phyloP scores from a whole-genome alignment of 352 stramenopile species.

The Pythium insidiosum region DNA sequence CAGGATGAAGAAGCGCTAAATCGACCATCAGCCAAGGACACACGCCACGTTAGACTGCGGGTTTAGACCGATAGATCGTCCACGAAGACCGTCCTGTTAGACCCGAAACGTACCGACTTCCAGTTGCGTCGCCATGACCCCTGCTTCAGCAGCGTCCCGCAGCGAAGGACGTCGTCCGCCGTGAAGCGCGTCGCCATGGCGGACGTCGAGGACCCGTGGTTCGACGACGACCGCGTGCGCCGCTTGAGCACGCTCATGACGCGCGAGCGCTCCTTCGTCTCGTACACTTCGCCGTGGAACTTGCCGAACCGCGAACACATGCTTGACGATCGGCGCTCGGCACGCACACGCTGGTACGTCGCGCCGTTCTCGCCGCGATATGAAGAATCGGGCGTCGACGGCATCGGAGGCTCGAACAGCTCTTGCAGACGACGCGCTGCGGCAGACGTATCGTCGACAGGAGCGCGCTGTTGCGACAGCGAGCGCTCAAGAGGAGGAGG shows the following conservation, averaged over 20 bases:
- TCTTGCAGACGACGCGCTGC: conserved; percentile 7
- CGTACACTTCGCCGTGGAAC: conserved; percentile 67
- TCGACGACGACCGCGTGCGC: conserved; percentile 23
- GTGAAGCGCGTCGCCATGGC: conserved; percentile 23
- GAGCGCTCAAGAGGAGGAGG: conserved; percentile 24
- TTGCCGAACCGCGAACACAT: conserved; percentile 56
- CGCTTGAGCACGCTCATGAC: conserved; percentile 71
- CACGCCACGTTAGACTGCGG: no score
- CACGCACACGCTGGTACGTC: conserved; percentile 5
- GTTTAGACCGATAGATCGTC: no score
- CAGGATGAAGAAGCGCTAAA: conserved; percentile 70
- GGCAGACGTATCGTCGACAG: conserved; percentile 6
- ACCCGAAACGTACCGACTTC: conserved; percentile 40
- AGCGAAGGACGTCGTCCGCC: conserved; percentile 53
- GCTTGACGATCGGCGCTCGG: conserved; percentile 14
- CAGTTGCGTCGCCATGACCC: conserved; percentile 82
- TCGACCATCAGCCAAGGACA: not conserved
- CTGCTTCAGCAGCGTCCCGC: conserved; percentile 63
- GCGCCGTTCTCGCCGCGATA: not conserved
- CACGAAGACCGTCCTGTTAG: not conserved
- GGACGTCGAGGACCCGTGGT: not conserved
- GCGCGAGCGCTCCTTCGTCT: conserved; percentile 70
- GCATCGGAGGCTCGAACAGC: conserved; percentile 8
- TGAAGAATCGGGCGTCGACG: not conserved
- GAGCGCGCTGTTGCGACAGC: conserved; percentile 12